Base-by-base conservation (phyloP, 441 rosid species). In the Arabidopsis lyrata region DNA sequence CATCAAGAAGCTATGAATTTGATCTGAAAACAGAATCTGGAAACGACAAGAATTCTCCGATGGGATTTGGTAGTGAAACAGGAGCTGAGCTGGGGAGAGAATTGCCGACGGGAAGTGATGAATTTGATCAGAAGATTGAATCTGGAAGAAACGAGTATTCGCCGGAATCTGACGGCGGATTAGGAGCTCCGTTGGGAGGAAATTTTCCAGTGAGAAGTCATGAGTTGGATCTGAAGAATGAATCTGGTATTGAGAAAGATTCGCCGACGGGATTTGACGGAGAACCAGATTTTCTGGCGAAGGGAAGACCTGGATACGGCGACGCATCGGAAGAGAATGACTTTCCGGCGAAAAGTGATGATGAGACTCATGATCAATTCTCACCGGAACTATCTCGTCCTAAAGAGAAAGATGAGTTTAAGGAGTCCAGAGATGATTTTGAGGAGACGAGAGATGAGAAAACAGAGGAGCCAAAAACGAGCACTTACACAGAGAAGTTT, bases 401-500 rank as follows among this genome's bases (percentile, higher is more conserved):
- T 0, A 63, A 42, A 20, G 50, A 69, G 15, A 48, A 13, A 20
- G 31, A 24, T 8, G 72, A 65, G 9, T 38, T 31, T 13, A 66
- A 57, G 32, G 55, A 41, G 41, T 48, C 32, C 0, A 45, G 55
- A 56, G 36, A 16, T 14, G 61, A 48, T 8, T 39, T 60, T 22
- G 20, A 22, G 35, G 65, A 38, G 31, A 58, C 45, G 18, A 60
- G 32, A 60, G 48, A 60, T 13, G 42, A n/a, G 15, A 58, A 5
- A 49, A 20, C 52, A 20, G 61, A 73, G 8, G 67, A 62, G 41
- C 22, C 77, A 9, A 77, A 74, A 36, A 90, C 72, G 52, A 64
- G 75, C 59, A 70, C 84, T 56, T 85, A 84, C 77, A 45, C 86
- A 0, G 83, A 78, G 41, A 81, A 77, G 73, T 58, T 81, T 5